phyloP scores from a whole-genome alignment of 345 rosid genomes.

The Corchorus capsularis region DNA sequence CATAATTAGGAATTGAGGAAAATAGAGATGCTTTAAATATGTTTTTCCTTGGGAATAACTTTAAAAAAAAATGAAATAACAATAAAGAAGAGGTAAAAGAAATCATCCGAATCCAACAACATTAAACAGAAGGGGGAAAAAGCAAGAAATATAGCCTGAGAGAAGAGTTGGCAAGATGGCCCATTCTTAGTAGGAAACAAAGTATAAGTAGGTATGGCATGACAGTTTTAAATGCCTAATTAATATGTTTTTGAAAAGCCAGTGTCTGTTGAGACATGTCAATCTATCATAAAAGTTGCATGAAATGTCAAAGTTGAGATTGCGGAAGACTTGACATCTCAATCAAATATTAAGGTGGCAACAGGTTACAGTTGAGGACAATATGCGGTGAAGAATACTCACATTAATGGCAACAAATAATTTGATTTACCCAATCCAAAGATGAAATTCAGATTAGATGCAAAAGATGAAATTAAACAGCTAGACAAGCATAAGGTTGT shows the following conservation, averaged over 20 bases:
- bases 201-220: too few species aligned
- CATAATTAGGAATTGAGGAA: too few species aligned
- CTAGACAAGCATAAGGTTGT: neutral
- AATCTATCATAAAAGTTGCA: neutral
- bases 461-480: neutral
- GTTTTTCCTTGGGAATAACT: too few species aligned
- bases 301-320: neutral
- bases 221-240: neutral
- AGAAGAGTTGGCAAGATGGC: neutral
- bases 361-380: neutral
- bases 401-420: neutral
- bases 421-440: neutral
- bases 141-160: neutral
- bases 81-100: neutral
- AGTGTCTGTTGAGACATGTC: neutral
- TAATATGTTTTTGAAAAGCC: neutral
- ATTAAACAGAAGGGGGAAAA: neutral
- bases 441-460: neutral
- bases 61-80: neutral
- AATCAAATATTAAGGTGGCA: neutral
- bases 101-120: neutral
- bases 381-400: neutral
- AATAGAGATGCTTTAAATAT: too few species aligned
- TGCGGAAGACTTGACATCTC: neutral
- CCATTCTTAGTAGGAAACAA: neutral